phyloP scores from a whole-genome alignment of 768 basidiomycete genomes.

The Floccularia luteovirens region DNA sequence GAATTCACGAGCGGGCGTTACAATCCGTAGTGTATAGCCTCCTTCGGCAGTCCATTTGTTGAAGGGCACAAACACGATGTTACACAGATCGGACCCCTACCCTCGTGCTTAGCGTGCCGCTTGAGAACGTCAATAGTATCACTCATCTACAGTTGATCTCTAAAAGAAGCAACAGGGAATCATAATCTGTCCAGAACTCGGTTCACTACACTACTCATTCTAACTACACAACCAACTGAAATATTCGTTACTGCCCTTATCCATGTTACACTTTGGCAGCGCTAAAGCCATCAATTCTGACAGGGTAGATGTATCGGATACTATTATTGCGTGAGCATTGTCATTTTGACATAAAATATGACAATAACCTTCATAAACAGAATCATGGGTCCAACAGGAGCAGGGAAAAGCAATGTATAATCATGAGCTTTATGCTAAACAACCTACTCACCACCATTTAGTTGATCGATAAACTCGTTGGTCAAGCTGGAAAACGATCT shows the following conservation, averaged over 20 bases:
- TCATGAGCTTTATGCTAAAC: background rate
- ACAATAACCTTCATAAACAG: background rate
- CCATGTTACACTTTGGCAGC: background rate
- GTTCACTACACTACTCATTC: background rate
- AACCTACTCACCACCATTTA: background rate
- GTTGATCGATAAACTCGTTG: background rate
- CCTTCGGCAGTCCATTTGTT: no score
- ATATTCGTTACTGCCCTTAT: background rate
- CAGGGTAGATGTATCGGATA: background rate
- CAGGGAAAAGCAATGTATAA: slow-evolving; percentile 2
- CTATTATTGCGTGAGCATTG: background rate
- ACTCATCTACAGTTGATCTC: background rate
- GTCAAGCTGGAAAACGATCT: background rate
- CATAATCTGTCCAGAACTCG: background rate
- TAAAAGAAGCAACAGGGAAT: background rate
- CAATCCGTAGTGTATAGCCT: no score
- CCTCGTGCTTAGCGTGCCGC: no score
- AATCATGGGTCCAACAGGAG: slow-evolving; percentile 1
- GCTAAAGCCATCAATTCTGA: background rate
- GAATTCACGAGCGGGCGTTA: no score
- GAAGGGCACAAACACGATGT: no score
- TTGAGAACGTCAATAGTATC: background rate
- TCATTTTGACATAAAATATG: background rate
- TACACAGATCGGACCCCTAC: no score
- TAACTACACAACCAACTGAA: background rate